phyloP scores from a whole-genome alignment of 352 stramenopile genomes.

The Pythium brassicae region DNA sequence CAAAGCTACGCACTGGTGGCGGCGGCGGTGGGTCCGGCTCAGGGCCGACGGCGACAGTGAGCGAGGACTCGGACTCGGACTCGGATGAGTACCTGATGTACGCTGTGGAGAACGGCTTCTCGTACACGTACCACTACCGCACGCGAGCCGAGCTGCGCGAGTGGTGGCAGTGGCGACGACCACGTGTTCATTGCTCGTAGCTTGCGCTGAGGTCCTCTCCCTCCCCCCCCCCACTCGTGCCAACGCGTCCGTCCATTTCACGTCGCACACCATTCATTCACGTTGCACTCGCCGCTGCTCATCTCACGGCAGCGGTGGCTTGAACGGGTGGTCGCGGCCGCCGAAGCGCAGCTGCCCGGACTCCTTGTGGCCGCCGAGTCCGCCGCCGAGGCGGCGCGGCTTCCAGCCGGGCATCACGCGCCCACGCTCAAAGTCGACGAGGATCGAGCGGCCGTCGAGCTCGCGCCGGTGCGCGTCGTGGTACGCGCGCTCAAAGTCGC shows the following conservation, averaged over 20 bases:
- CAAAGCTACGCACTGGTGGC: too few species aligned
- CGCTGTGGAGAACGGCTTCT: slow-evolving; percentile 51
- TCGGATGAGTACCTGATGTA: slow-evolving; percentile 55
- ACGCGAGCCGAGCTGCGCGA: slow-evolving; percentile 7
- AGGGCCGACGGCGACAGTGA: too few species aligned
- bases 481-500: slow-evolving; percentile 57
- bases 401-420: slow-evolving; percentile 83
- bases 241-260: too few species aligned
- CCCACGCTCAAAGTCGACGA: slow-evolving; percentile 77
- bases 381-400: slow-evolving; percentile 67
- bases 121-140: slow-evolving; percentile 45
- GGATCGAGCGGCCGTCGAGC: slow-evolving; percentile 55
- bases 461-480: slow-evolving; percentile 38
- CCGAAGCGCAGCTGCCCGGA: slow-evolving; percentile 82
- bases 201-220: too few species aligned
- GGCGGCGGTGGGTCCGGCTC: too few species aligned
- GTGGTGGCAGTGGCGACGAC: too few species aligned
- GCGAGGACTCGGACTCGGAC: slow-evolving; percentile 4
- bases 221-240: too few species aligned
- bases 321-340: slow-evolving; percentile 70
- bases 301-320: slow-evolving; percentile 22
- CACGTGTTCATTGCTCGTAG: too few species aligned
- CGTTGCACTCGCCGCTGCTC: too few species aligned
- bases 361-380: slow-evolving; percentile 73
- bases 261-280: too few species aligned